Base-by-base conservation (phyloP, 805 yeast genomes). In the Zygoascus flipseniorum region DNA sequence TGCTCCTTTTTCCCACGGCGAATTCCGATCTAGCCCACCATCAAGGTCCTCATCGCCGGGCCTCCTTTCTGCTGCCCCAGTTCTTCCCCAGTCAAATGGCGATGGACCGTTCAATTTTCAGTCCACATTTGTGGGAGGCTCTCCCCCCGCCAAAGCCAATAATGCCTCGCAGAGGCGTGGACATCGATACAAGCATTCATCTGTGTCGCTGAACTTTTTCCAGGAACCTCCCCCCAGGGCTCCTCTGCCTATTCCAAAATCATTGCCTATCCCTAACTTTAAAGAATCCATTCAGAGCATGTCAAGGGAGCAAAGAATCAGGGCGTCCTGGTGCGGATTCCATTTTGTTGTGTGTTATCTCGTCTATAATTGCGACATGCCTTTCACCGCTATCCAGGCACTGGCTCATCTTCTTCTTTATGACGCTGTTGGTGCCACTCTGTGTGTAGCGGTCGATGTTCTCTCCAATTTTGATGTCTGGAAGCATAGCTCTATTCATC, bases 401-500 rank as follows among this genome's bases (percentile, higher is more conserved):
- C 73, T 92, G 51, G 86, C 97, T 0, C 99, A 92, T 72, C 72
- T 93, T 55, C 76, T 90, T 8, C 85, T 89, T 56, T 92, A 89
- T 67, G 97, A 92, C 67, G 80, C 96, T 0, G 69, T 89, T 39
- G 89, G 95, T 1, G 85, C 89, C 43, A 62, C 83, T 1, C 74
- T 85, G 14, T 76, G 84, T 1, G 85, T 86, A 0, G 68, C 78
- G 16, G 96, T 89, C 6, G 89, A 85, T 55, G 76, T 89, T 11
- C 78, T 92, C 79, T 78, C 88, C n/a, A 93, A 90, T 64, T 92
- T 92, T 68, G 95, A 88, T 58, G 95, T 86, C 5, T 93, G 98
- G 97, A 82, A 79, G 58, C 80, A 79, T 53, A 79, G 90, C 6
- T 86, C 96, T 1, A 73, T 93, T 32, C 82, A 83, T 13, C 86